A percentile compares a stretch with the other conserved stretches of the same genome.
phyloP scores from a whole-genome alignment of 352 stramenopile species.

The Phytopythium litorale region DNA sequence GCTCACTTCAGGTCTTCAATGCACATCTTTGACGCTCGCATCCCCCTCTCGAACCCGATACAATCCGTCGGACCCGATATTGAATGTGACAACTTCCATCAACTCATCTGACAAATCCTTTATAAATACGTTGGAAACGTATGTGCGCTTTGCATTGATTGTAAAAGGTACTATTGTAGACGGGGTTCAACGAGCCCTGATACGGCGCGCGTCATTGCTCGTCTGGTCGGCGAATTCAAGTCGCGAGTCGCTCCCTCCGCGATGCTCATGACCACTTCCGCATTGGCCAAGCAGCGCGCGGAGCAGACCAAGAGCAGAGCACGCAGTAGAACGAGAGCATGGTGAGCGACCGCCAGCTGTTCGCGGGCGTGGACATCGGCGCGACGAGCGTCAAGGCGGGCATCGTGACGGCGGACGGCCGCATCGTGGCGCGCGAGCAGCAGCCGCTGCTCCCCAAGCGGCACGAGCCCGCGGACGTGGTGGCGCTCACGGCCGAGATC shows the following conservation, averaged over 20 bases:
- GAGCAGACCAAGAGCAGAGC: background rate
- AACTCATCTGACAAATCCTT: too few relatives aligned
- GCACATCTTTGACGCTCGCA: background rate
- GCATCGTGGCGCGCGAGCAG: constrained; percentile 46
- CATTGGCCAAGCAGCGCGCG: background rate
- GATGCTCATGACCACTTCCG: background rate
- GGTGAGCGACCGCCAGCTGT: constrained; percentile 15
- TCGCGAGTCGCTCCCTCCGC: too few relatives aligned
- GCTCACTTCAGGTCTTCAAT: background rate
- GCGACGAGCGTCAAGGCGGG: constrained; percentile 73
- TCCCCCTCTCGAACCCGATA: background rate
- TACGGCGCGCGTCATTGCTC: background rate
- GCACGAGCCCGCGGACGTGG: constrained; percentile 44
- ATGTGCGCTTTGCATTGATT: too few relatives aligned
- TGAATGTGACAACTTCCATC: background rate
- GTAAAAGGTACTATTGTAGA: background rate
- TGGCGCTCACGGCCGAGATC: constrained; percentile 37
- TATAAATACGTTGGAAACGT: too few relatives aligned
- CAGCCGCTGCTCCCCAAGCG: constrained; percentile 32
- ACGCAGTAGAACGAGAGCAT: background rate
- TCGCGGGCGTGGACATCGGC: constrained; percentile 71
- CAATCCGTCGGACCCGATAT: background rate
- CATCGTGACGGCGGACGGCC: constrained; percentile 44
- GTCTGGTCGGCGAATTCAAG: background rate
- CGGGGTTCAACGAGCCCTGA: background rate